Conservation (phyloP, 2,329 filamentous ascomycete genomes). For the Colletotrichum lentis region DNA sequence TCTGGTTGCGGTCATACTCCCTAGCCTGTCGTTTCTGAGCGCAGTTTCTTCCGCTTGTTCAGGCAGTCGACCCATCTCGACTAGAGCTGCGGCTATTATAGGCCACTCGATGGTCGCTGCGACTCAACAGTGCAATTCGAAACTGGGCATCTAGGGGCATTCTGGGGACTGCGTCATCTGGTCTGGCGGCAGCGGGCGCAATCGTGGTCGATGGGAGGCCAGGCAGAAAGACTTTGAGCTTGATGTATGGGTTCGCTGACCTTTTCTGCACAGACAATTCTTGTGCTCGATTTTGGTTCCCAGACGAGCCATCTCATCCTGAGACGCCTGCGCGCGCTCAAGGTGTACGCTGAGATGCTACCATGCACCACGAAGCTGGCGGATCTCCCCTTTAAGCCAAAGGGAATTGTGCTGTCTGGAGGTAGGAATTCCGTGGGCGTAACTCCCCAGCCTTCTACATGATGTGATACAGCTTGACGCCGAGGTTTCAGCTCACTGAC, state of each 20-base stretch:
- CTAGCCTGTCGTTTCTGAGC: not conserved
- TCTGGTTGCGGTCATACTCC: not conserved
- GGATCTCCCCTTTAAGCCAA: slow-evolving; percentile 80
- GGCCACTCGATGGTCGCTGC: not conserved
- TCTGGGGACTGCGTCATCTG: not conserved
- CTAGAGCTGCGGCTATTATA: not conserved
- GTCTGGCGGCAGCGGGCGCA: slow-evolving; percentile 40
- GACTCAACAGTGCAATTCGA: too few species aligned
- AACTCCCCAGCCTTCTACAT: not conserved
- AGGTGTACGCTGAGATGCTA: slow-evolving; percentile 87
- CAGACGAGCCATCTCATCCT: slow-evolving; percentile 80
- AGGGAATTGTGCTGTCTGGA: slow-evolving; percentile 73
- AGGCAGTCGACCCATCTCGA: not conserved
- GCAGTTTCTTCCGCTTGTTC: not conserved
- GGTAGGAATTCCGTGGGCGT: slow-evolving; percentile 41
- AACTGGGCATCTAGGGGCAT: not conserved
- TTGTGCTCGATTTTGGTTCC: slow-evolving; percentile 75
- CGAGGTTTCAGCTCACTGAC: slow-evolving; percentile 21
- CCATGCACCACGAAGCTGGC: slow-evolving; percentile 84
- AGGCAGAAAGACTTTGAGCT: not conserved
- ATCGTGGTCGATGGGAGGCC: not conserved
- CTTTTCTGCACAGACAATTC: slow-evolving; percentile 62
- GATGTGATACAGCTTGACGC: not conserved
- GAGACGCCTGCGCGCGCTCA: slow-evolving; percentile 77
- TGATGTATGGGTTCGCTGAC: not conserved